Percentiles rank a stretch among this genome's conserved stretches.
Evolutionary conservation across 2,329 filamentous ascomycete species (phyloP).

Genomic region (Colletotrichum godetiae): DNA sequence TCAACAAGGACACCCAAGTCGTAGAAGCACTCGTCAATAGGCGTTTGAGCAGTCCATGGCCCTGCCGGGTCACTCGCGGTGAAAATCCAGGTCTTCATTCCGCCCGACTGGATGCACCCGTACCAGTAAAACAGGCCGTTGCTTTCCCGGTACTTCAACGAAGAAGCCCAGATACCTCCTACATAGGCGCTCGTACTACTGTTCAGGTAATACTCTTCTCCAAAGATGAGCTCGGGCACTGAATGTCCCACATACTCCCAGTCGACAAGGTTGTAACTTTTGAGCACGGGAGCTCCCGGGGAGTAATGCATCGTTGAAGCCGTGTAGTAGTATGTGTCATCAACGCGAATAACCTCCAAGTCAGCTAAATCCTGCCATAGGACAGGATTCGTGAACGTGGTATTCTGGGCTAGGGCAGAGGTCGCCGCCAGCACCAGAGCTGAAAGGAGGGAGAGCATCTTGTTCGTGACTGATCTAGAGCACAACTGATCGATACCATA

Average conservation of each 20-base stretch:
- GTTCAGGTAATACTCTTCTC: conserved; percentile 57
- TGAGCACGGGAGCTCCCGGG: conserved; percentile 60
- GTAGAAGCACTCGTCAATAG: conserved; percentile 36
- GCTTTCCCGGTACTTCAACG: conserved; percentile 45
- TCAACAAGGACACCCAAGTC: conserved; percentile 46
- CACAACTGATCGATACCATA: background rate
- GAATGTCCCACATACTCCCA: conserved; percentile 52
- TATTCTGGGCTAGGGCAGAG: conserved; percentile 3
- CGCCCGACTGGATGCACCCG: conserved; percentile 33
- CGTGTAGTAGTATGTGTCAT: conserved; percentile 56
- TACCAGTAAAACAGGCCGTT: conserved; percentile 37
- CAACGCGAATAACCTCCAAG: conserved; percentile 56
- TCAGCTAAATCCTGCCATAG: conserved; percentile 64
- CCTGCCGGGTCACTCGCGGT: conserved; percentile 28
- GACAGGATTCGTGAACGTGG: conserved; percentile 56
- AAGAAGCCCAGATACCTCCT: conserved; percentile 65
- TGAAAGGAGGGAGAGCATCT: conserved; percentile 1
- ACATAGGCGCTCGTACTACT: conserved; percentile 57
- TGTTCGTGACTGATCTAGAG: background rate
- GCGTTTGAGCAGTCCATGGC: conserved; percentile 19
- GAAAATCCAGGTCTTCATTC: conserved; percentile 36
- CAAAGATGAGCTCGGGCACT: conserved; percentile 52
- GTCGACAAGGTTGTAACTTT: conserved; percentile 61
- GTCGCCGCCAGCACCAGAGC: background rate
- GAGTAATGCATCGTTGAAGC: conserved; percentile 62